Base-by-base conservation (phyloP, 257 asterid genomes). In the Rubia yunnanensis region DNA sequence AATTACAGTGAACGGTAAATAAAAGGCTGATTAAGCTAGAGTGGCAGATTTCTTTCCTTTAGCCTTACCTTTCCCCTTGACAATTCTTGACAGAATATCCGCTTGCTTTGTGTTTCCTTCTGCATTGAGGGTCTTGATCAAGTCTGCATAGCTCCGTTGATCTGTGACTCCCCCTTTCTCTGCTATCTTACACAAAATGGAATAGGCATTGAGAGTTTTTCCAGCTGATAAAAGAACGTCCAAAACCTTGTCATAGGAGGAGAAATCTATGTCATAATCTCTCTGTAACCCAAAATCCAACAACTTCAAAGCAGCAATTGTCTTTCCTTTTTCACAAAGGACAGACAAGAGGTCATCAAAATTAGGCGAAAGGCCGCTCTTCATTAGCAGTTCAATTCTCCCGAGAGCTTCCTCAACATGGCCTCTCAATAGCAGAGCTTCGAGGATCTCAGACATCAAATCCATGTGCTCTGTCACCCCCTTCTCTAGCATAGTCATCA, bases 351-450 rank as follows among this genome's bases (percentile, higher is more conserved):
- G 84, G 64, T 70, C 24, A 74, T 88, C 88, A 20, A 89, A 71
- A 72, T 86, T 81, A 11, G 95, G 96, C 28, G 74, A 73, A 13
- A 88, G 77, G 11, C 94, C 91, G 48, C 72, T 84, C n/a, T 81
- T 85, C 85, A 94, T 81, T 73, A 88, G 54, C 74, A 86, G 71
- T 50, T 90, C 97, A 39, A 90, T 86, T 76, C 97, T 82, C 69
- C 99, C 97, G 2, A 90, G 78, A 31, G 95, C 95, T 81, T 90
- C 99, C 79, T 88, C 99, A 26, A 90, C 92, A 57, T 94, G 99
- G 35, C 97, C 97, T 82, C 97, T 86, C 85, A 81, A 66, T 1
- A 90, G 74, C 67, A 94, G 80, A 60, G 96, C 94, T 79, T 90
- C 95, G 78, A 86, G 55, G 48, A 94, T 83, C 73, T 88, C 83